These are phyloP conservation scores for Symbiodinium natans DNA, from an alignment of 73 alveolate genomes.

Conservation along the genomic window DNA sequence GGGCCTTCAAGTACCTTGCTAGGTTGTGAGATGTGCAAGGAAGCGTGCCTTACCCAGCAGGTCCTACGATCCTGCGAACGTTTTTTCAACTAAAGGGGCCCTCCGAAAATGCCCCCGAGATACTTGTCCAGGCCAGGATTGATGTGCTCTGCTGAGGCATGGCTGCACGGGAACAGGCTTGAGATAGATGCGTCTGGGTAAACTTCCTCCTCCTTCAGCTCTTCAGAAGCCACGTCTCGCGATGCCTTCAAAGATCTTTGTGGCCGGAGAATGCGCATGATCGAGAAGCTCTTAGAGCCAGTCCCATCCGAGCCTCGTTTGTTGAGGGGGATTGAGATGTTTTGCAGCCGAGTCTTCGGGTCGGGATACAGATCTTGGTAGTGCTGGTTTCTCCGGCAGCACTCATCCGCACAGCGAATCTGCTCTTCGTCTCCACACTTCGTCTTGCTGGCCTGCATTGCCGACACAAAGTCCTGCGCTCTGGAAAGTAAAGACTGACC, in stretches of 20 bases:
- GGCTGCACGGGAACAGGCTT: not conserved
- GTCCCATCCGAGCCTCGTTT: not conserved
- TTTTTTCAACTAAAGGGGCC: no score
- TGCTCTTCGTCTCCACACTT: conserved; percentile 50
- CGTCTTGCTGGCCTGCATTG: conserved; percentile 37
- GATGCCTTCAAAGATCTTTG: not conserved
- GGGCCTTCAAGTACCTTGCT: not conserved
- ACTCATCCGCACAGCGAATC: not conserved
- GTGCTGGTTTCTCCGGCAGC: conserved; percentile 62
- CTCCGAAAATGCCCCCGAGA: no score
- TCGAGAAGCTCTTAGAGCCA: not conserved
- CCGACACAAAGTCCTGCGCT: conserved; percentile 46
- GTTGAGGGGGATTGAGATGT: conserved; percentile 36
- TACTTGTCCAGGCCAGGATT: conserved; percentile 1
- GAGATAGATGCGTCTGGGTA: not conserved
- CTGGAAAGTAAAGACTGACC: no score
- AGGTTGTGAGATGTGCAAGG: no score
- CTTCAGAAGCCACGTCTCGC: not conserved
- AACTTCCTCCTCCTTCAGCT: not conserved
- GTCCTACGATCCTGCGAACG: no score
- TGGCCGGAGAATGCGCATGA: not conserved
- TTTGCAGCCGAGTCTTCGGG: conserved; percentile 51
- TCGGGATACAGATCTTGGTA: conserved; percentile 71
- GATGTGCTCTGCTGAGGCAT: not conserved
- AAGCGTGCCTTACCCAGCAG: no score